phyloP scores from a whole-genome alignment of 352 stramenopile species.

The Phytophthora aleatoria region DNA sequence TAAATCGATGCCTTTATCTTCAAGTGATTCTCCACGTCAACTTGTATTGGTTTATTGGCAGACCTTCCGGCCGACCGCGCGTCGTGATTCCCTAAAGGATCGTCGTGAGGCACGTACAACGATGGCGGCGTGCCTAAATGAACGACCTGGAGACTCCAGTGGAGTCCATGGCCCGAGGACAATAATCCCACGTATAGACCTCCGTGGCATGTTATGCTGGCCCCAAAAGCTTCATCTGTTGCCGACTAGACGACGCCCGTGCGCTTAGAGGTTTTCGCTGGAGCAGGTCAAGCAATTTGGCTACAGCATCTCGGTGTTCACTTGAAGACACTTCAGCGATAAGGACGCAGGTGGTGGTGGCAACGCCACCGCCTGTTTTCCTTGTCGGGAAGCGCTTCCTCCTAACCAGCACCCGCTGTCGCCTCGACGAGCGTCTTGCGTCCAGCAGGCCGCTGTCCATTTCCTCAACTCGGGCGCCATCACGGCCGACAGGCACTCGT shows the following conservation, averaged over 20 bases:
- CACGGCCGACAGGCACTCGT: constrained; percentile 9
- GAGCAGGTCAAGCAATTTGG: constrained; percentile 7
- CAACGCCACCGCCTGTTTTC: constrained; percentile 9
- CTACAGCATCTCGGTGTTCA: constrained; percentile 15
- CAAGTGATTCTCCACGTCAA: no score
- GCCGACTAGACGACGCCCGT: constrained; percentile 18
- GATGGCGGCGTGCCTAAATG: constrained; percentile 13
- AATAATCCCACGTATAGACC: constrained; percentile 3
- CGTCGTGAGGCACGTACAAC: constrained; percentile 17
- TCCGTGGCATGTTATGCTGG: constrained; percentile 17
- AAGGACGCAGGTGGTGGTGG: neutral
- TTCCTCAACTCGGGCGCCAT: constrained; percentile 26
- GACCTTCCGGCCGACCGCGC: neutral
- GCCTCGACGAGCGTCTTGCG: constrained; percentile 21
- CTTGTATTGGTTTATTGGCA: no score
- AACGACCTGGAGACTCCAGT: no score
- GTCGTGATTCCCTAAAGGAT: constrained; percentile 17
- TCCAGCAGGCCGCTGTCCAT: constrained; percentile 36
- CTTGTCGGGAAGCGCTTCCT: constrained; percentile 1
- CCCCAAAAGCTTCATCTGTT: constrained; percentile 23
- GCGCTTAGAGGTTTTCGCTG: constrained; percentile 7
- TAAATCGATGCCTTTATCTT: neutral
- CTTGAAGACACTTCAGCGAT: neutral
- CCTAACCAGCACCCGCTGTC: neutral
- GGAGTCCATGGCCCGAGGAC: constrained; percentile 14